A percentile compares a stretch with the other conserved stretches of the same genome.
These are phyloP conservation scores for Saccharomyces uvarum DNA, from an alignment of 1,139 yeast genomes.

Conservation along the genomic window DNA sequence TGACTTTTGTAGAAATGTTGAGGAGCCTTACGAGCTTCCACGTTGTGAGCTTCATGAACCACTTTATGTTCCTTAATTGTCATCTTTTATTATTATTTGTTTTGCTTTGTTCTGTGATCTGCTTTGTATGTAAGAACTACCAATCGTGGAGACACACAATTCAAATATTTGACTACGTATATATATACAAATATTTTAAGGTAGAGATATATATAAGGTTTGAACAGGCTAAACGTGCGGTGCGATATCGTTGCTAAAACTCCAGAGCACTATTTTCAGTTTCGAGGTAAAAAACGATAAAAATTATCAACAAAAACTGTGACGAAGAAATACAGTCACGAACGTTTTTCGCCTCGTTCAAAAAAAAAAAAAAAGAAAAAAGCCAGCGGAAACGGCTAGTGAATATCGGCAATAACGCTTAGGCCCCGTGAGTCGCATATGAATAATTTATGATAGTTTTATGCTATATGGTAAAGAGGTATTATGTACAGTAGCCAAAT, in stretches of 20 bases:
- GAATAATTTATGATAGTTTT: neutral
- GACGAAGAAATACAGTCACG: slow-evolving; percentile 1
- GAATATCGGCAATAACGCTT: slow-evolving; percentile 1
- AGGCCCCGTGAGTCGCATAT: neutral
- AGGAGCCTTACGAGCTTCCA: slow-evolving; percentile 60
- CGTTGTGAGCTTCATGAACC: slow-evolving; percentile 78
- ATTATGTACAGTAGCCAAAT: neutral
- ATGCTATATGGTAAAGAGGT: neutral
- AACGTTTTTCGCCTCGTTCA: neutral
- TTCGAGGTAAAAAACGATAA: neutral
- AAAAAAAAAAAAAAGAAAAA: neutral
- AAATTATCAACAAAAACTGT: neutral
- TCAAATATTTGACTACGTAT: neutral
- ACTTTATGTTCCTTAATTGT: slow-evolving; percentile 33
- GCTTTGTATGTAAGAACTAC: neutral
- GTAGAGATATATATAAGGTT: neutral
- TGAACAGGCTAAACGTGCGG: neutral
- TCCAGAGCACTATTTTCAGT: neutral
- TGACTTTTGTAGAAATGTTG: slow-evolving; percentile 66
- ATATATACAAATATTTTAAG: neutral
- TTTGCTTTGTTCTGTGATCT: neutral
- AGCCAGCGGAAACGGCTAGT: neutral
- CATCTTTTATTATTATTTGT: slow-evolving; percentile 7
- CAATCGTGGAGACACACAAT: neutral
- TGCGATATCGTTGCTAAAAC: neutral